Conservation (phyloP, 1,139 yeast genomes). For the Suhomyces wounanorum region DNA sequence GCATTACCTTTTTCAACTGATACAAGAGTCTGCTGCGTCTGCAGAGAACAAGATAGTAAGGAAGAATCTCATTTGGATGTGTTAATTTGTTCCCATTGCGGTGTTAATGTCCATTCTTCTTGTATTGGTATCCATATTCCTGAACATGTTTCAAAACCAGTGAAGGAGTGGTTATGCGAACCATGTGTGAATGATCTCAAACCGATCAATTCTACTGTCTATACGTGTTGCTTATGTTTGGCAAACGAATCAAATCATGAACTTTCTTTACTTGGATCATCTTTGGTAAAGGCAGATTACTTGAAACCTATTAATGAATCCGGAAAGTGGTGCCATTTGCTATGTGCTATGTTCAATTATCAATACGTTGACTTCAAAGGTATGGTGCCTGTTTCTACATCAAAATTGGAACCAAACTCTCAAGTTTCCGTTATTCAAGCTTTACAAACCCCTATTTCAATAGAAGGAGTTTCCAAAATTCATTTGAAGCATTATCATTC, state of each 20-base stretch:
- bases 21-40: constrained; percentile 55
- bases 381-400: constrained; percentile 15
- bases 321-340: constrained; percentile 79
- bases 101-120: constrained; percentile 65
- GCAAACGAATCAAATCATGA: constrained; percentile 52
- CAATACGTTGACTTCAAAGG: constrained; percentile 24
- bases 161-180: constrained; percentile 76
- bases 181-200: constrained; percentile 71
- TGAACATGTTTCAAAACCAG: constrained; percentile 25
- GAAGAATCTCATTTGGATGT: constrained; percentile 29
- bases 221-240: constrained; percentile 69
- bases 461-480: constrained; percentile 34
- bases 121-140: constrained; percentile 62
- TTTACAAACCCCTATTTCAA: constrained; percentile 22
- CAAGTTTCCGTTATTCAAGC: constrained; percentile 32
- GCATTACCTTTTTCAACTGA: constrained; percentile 27
- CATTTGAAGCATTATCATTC: constrained; percentile 27
- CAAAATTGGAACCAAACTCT: constrained; percentile 1
- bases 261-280: constrained; percentile 43
- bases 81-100: constrained; percentile 67
- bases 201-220: constrained; percentile 59
- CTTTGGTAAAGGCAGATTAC: constrained; percentile 57
- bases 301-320: constrained; percentile 64
- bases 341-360: constrained; percentile 64
- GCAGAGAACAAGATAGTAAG: constrained; percentile 44